A percentile compares a stretch with the other conserved stretches of the same genome.
Conservation (phyloP, 2,329 filamentous ascomycete genomes). For the Penicillium oxalicum region DNA sequence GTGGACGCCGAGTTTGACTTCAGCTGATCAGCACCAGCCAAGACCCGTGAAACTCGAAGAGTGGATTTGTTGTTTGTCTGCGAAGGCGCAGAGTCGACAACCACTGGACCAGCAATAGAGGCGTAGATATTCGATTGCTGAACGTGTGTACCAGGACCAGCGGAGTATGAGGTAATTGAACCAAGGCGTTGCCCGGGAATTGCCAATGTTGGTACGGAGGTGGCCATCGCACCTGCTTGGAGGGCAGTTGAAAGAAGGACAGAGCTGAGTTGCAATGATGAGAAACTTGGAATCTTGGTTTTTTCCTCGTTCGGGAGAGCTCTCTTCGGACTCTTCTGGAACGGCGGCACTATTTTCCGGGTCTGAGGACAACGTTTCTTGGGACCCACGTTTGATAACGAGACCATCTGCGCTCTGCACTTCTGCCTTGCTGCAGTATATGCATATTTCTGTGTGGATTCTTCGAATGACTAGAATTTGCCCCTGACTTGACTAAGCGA, state of each 20-base stretch:
- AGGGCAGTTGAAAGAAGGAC: background rate
- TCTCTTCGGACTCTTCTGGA: conserved; percentile 3
- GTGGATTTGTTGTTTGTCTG: conserved; percentile 33
- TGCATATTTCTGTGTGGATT: no score
- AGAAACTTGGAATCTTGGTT: background rate
- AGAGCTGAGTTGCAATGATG: background rate
- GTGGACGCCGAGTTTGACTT: background rate
- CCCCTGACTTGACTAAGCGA: no score
- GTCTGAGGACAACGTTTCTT: background rate
- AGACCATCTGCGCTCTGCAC: background rate
- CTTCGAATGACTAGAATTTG: no score
- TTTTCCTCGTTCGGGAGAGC: conserved; percentile 11
- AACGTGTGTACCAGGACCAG: conserved; percentile 80
- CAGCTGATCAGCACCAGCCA: conserved; percentile 5
- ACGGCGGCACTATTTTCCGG: background rate
- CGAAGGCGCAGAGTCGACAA: conserved; percentile 44
- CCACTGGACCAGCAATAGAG: conserved; percentile 71
- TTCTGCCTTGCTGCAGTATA: no score
- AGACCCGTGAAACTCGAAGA: conserved; percentile 31
- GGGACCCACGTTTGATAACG: background rate
- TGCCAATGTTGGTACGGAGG: conserved; percentile 47
- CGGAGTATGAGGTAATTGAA: conserved; percentile 56
- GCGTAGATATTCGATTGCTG: conserved; percentile 69
- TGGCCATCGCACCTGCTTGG: conserved; percentile 21
- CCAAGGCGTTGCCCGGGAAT: conserved; percentile 80